Base-by-base conservation (phyloP, 192 early-diverging fungal species). In the Rhizoclosmatium sp. region DNA sequence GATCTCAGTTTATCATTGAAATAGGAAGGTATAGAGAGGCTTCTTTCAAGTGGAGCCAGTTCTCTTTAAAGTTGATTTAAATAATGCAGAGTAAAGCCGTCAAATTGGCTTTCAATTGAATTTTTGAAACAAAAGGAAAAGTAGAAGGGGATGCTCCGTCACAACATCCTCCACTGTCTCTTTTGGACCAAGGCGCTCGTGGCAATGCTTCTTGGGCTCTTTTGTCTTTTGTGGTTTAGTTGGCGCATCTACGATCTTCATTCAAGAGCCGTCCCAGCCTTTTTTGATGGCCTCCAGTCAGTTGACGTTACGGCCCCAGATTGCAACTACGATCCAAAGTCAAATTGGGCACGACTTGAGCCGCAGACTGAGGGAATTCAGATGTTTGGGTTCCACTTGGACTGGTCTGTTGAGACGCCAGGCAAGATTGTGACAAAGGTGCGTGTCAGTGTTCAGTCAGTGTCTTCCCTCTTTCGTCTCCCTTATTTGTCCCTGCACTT, bases 391-490 rank as follows among this genome's bases (percentile, higher is more conserved):
- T 83, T 83, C 76, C 21, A 40, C 23, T 47, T 82, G 54, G 75
- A 83, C 71, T 83, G 82, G 82, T 5, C 12, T 40, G 47, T 46
- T 45, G 69, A 73, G 44, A 82, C 75, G 31, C 82, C 82, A 9
- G 45, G 65, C 2, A 4, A 16, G 4, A 44, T 83, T 46, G 62
- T 44, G 21, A n/a, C 51, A 40, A 76, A 76, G 62, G 44, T 83
- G 42, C 48, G 48, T n/a, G 68, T 54, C 5, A 69, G 51, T 40
- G 47, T 31, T 47, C 77, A 76, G 47, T 48, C 64, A 72, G 71
- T 82, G 5, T 47, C 31, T 14, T 56, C 16, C n/a, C 48, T 51
- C 21, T 69, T 45, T 21, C 67, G 4, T 69, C 16, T 56, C 31
- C 54, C 31, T 31, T 48, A 12, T 14, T 71, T 77, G 7, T 46